A percentile compares a stretch with the other conserved stretches of the same genome.
Conservation (phyloP, 2,329 filamentous ascomycete genomes). For the Beauveria scarabaeidicola region DNA sequence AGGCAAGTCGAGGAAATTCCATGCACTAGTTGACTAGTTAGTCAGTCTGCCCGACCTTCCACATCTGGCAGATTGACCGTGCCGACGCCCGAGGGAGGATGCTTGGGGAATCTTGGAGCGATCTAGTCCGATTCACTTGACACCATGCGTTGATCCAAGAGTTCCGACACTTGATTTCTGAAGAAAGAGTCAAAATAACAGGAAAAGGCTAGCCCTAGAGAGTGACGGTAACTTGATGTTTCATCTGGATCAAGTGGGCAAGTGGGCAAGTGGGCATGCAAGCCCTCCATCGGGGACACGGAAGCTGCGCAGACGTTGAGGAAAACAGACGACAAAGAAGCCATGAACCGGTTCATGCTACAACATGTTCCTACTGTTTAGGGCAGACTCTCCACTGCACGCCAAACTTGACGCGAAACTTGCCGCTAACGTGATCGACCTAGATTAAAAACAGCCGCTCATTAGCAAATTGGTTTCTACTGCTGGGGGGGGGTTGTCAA, state of each 20-base stretch:
- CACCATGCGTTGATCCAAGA: not conserved
- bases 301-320: not conserved
- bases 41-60: not conserved
- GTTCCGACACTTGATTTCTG: not conserved
- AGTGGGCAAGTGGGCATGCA: not conserved
- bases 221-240: not conserved
- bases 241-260: not conserved
- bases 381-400: constrained; percentile 17
- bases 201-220: not conserved
- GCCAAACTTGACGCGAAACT: constrained; percentile 18
- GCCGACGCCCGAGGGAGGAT: constrained; percentile 4
- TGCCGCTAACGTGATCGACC: constrained; percentile 21
- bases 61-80: constrained; percentile 1
- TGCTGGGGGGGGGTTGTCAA: not conserved
- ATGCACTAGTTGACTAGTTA: not conserved
- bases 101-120: not conserved
- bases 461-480: not conserved
- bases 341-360: not conserved
- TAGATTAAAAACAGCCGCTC: not conserved
- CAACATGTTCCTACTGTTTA: not conserved
- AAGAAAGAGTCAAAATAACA: not conserved
- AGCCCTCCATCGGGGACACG: not conserved
- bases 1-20: not conserved
- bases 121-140: not conserved
- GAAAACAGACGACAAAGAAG: not conserved